phyloP scores from a whole-genome alignment of 106 monocot genomes.

The Hemerocallis citrina region DNA sequence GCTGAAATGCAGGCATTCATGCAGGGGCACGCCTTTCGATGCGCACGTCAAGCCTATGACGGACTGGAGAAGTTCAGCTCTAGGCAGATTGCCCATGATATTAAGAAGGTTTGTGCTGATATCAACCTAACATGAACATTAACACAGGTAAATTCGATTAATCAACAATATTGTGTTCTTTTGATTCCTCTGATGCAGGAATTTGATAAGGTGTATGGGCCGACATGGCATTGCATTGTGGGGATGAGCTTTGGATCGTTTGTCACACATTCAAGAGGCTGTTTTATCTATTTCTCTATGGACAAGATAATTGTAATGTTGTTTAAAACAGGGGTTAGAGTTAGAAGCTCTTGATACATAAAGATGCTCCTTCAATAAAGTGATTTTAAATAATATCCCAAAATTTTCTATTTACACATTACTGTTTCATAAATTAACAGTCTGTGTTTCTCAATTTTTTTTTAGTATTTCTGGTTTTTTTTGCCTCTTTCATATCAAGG shows the following conservation, averaged over 20 bases:
- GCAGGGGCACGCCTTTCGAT: conserved; percentile 41
- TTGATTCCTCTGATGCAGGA: conserved; percentile 32
- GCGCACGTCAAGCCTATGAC: conserved; percentile 18
- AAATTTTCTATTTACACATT: no score
- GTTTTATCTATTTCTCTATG: conserved; percentile 54
- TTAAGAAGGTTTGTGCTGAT: conserved; percentile 42
- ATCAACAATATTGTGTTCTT: background rate
- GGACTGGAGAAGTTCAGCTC: conserved; percentile 27
- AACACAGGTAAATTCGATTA: background rate
- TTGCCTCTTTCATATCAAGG: no score
- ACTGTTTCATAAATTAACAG: no score
- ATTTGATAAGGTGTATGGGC: conserved; percentile 47
- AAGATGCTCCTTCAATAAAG: no score
- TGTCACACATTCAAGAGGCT: conserved; percentile 38
- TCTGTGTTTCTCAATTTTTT: no score
- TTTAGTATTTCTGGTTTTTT: no score
- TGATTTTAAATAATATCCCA: no score
- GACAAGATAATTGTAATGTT: conserved; percentile 46
- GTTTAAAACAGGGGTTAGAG: conserved; percentile 29
- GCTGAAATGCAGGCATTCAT: conserved; percentile 52
- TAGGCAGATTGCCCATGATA: conserved; percentile 36
- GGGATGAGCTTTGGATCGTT: conserved; percentile 51
- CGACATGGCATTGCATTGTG: conserved; percentile 51
- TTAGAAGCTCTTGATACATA: conserved; percentile 5
- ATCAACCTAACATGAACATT: background rate